Evolutionary conservation across 352 stramenopile genomes (phyloP).

Genomic region (Phytophthora boehmeriae): DNA sequence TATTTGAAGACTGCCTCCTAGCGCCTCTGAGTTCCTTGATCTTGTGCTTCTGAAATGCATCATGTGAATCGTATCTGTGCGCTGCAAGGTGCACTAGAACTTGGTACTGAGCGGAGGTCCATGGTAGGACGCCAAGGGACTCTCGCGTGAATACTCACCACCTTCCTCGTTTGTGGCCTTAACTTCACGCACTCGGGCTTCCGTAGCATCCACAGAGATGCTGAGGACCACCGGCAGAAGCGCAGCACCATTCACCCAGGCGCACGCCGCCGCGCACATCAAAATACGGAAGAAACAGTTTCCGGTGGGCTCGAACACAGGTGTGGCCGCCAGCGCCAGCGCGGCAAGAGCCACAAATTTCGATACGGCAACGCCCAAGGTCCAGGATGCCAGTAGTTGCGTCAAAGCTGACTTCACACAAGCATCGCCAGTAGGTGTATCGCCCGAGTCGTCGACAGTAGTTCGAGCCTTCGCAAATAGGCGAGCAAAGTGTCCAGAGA

Average conservation of each 20-base stretch:
- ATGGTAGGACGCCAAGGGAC: conserved; percentile 38
- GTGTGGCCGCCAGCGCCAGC: conserved; percentile 39
- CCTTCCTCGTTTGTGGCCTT: conserved; percentile 49
- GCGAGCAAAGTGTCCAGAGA: conserved; percentile 73
- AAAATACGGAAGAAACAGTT: conserved; percentile 54
- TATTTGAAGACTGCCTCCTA: conserved; percentile 16
- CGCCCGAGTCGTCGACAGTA: conserved; percentile 25
- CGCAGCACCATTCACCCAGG: conserved; percentile 40
- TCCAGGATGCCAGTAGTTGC: conserved; percentile 44
- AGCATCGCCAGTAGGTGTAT: conserved; percentile 23
- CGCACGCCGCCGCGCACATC: conserved; percentile 40
- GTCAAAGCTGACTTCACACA: conserved; percentile 48
- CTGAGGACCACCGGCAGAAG: conserved; percentile 54
- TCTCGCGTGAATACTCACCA: conserved; percentile 38
- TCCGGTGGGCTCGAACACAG: conserved; percentile 44
- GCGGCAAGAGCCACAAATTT: conserved; percentile 50
- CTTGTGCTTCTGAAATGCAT: conserved; percentile 5
- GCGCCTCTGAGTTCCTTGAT: conserved; percentile 5
- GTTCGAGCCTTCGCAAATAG: conserved; percentile 61
- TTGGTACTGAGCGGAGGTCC: conserved; percentile 19
- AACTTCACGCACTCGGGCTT: conserved; percentile 42
- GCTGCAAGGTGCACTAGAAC: conserved; percentile 18
- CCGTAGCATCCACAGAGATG: conserved; percentile 43
- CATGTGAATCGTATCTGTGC: not conserved
- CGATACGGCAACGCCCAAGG: conserved; percentile 41